Base-by-base conservation (phyloP, 345 rosid species). In the Aurinia saxatilis region DNA sequence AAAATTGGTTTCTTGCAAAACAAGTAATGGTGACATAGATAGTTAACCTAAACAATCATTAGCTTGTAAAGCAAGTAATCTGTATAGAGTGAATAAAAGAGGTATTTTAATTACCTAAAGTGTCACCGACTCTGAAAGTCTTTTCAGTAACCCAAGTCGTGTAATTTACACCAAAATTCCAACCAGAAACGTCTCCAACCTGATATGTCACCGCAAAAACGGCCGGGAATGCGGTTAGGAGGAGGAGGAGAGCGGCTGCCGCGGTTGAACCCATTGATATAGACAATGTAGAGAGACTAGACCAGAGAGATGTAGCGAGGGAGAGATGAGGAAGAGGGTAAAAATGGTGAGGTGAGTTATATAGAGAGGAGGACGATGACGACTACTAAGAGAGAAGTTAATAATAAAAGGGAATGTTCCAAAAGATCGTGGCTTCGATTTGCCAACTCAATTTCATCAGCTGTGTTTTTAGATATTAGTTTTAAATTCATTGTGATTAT, bases 101-200 rank as follows among this genome's bases (percentile, higher is more conserved):
- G 10, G 15, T 8, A 50, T 62, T n/a, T 27, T 12, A 0, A 8
- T 8, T 34, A 75, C 79, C 67, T 55, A 75, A 63, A 55, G 61
- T 70, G 57, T 75, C 79, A 18, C 79, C 79, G 36, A 71, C 79
- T 44, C 63, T 61, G 63, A 75, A 75, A 38, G 70, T 60, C 49
- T 75, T 71, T 49, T 66, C 75, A 13, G 10, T 14, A 14, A 30
- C 50, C 79, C 79, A 75, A 60, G 4, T 9, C 19, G 66, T 61
- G 56, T 75, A 75, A 30, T 75, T 49, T 2, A 65, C 6, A 21
- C 57, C 57, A 17, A 3, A 11, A 30, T 9, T 30, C 79, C 79
- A 75, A 6, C 73, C 75, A 38, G 40, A 7, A 46, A 7, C 29
- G 57, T 66, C 79, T 2, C 79, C 79, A 34, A 70, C 79, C 36